Conservation (phyloP, 2,329 filamentous ascomycete species). For the Talaromyces sp. region DNA sequence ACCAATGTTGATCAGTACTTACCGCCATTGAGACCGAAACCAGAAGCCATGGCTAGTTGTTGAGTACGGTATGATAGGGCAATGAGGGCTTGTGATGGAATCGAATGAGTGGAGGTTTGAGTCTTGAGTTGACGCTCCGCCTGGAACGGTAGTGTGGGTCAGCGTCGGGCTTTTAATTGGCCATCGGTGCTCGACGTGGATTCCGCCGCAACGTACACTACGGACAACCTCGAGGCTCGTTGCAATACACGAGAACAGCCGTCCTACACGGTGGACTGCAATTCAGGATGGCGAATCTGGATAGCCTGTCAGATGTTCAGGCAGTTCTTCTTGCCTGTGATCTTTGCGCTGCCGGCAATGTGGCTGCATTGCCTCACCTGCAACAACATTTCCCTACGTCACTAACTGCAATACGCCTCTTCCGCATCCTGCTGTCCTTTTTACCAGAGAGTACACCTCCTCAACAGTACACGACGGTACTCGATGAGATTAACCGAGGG, state of each 20-base stretch:
- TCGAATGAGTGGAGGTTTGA: slow-evolving; percentile 10
- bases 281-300: slow-evolving; percentile 34
- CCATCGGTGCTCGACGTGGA: slow-evolving; percentile 11
- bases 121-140: slow-evolving; percentile 23
- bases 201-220: slow-evolving; percentile 19
- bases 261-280: not conserved
- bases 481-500: slow-evolving; percentile 46
- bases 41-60: slow-evolving; percentile 46
- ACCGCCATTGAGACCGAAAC: slow-evolving; percentile 55
- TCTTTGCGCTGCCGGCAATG: slow-evolving; percentile 53
- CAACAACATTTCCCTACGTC: slow-evolving; percentile 46
- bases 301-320: slow-evolving; percentile 52
- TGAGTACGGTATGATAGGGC: not conserved
- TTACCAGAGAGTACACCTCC: slow-evolving; percentile 58
- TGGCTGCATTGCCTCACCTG: slow-evolving; percentile 51
- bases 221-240: not conserved
- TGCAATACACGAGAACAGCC: not conserved
- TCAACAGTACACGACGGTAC: slow-evolving; percentile 45
- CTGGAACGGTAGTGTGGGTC: slow-evolving; percentile 21
- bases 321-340: slow-evolving; percentile 57
- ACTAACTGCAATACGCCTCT: slow-evolving; percentile 51
- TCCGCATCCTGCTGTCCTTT: slow-evolving; percentile 59
- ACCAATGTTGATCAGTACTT: slow-evolving; percentile 27
- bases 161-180: slow-evolving; percentile 8
- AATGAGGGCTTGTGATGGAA: slow-evolving; percentile 10